phyloP scores from a whole-genome alignment of 371 early-diverging fungal genomes.

The Saksenaea oblongispora region DNA sequence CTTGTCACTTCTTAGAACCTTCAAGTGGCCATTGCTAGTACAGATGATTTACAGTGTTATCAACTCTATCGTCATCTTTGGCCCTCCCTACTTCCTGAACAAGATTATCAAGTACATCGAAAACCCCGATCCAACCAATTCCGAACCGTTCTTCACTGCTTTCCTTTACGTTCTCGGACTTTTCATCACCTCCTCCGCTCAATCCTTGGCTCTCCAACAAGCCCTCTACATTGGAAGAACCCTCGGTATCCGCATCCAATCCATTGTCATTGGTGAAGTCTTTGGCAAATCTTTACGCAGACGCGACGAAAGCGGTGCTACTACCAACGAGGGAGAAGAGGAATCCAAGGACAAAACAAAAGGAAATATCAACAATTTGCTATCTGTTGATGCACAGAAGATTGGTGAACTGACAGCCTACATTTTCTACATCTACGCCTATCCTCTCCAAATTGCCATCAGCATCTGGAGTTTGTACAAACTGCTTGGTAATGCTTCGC shows the following conservation, averaged over 20 bases:
- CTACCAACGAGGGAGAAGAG: slow-evolving; percentile 16
- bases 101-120: slow-evolving; percentile 53
- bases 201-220: slow-evolving; percentile 43
- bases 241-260: slow-evolving; percentile 45
- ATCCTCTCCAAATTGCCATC: slow-evolving; percentile 54
- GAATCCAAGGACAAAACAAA: slow-evolving; percentile 24
- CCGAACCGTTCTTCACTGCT: slow-evolving; percentile 30
- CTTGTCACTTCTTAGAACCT: slow-evolving; percentile 25
- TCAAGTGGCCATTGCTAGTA: slow-evolving; percentile 27
- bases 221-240: slow-evolving; percentile 53
- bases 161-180: slow-evolving; percentile 60
- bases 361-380: slow-evolving; percentile 43
- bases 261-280: slow-evolving; percentile 57
- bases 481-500: slow-evolving; percentile 59
- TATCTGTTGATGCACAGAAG: slow-evolving; percentile 56
- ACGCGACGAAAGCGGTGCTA: slow-evolving; percentile 39
- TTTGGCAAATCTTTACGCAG: slow-evolving; percentile 54
- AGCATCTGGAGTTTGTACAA: slow-evolving; percentile 62
- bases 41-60: slow-evolving; percentile 44
- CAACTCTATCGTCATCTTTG: slow-evolving; percentile 45
- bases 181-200: slow-evolving; percentile 43
- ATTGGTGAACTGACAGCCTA: slow-evolving; percentile 46
- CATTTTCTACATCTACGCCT: slow-evolving; percentile 55
- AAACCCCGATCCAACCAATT: slow-evolving; percentile 21
- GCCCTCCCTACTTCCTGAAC: slow-evolving; percentile 52